These are phyloP conservation scores for Aspergillus sparsus DNA, from an alignment of 495 filamentous ascomycete genomes.

Conservation along the genomic window DNA sequence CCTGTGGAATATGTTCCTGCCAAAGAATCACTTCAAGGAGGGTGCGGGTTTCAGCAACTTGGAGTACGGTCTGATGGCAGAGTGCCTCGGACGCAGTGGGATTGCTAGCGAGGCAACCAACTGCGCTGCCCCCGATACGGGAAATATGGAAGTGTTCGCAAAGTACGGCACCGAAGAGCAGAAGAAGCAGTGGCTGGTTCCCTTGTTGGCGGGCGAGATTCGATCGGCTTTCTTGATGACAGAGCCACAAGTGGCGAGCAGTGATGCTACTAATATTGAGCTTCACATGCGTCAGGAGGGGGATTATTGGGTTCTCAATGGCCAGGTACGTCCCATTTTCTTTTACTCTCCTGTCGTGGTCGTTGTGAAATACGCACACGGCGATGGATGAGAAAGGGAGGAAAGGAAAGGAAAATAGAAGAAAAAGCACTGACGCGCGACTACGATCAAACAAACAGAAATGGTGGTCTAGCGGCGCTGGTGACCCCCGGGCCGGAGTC, in stretches of 20 bases:
- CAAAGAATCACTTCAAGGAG: slow-evolving; percentile 3
- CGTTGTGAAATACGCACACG: too few species aligned
- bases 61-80: slow-evolving; percentile 15
- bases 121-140: slow-evolving; percentile 17
- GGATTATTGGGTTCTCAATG: slow-evolving; percentile 18
- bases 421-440: too few species aligned
- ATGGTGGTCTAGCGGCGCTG: slow-evolving; percentile 13
- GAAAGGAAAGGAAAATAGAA: too few species aligned
- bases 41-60: slow-evolving; percentile 17
- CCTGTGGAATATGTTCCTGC: slow-evolving; percentile 17
- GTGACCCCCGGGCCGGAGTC: slow-evolving; percentile 1
- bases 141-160: slow-evolving; percentile 20
- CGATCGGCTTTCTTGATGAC: slow-evolving; percentile 20
- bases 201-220: slow-evolving; percentile 8
- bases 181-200: slow-evolving; percentile 11
- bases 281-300: slow-evolving; percentile 4
- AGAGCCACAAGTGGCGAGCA: slow-evolving; percentile 18
- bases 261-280: slow-evolving; percentile 16
- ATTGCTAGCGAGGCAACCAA: slow-evolving; percentile 17
- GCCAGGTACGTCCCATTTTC: neutral
- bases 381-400: too few species aligned
- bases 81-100: slow-evolving; percentile 13
- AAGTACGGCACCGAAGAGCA: slow-evolving; percentile 19
- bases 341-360: too few species aligned
- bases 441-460: neutral